These are phyloP conservation scores for Passiflora organensis DNA, from an alignment of 345 rosid species.

Conservation along the genomic window DNA sequence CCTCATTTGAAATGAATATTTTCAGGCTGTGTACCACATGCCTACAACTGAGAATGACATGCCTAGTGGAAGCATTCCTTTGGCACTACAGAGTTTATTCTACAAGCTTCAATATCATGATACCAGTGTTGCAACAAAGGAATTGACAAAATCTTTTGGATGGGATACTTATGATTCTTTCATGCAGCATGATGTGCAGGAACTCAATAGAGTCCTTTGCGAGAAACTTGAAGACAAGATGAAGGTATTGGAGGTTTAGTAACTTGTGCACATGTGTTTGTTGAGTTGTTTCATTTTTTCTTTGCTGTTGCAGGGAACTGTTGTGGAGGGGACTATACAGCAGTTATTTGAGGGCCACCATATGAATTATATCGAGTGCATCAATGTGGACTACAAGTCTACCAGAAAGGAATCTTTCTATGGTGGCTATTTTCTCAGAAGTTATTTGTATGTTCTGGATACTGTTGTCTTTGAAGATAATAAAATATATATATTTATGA, in stretches of 20 bases:
- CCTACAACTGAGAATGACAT: conserved; percentile 91
- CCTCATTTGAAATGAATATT: conserved; percentile 1
- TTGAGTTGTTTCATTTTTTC: conserved; percentile 8
- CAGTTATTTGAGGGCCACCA: conserved; percentile 96
- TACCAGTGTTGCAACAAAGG: conserved; percentile 92
- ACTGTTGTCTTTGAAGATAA: neutral
- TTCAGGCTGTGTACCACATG: conserved; percentile 98
- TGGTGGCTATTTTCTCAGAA: conserved; percentile 39
- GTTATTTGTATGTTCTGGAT: neutral
- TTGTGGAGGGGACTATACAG: conserved; percentile 96
- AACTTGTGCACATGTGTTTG: neutral
- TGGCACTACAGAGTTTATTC: conserved; percentile 96
- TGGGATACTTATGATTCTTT: conserved; percentile 98
- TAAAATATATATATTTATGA: conserved; percentile 13
- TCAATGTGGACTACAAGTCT: conserved; percentile 90
- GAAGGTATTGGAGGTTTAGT: conserved; percentile 47
- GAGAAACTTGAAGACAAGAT: conserved; percentile 98
- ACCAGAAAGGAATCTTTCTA: conserved; percentile 95
- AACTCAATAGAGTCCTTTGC: conserved; percentile 82
- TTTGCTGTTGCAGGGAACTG: conserved; percentile 60
- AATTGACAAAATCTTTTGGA: conserved; percentile 92
- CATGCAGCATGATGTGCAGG: conserved; percentile 99
- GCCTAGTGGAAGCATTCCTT: conserved; percentile 89
- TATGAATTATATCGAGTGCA: conserved; percentile 91
- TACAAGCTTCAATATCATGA: conserved; percentile 94